Evolutionary conservation across 2,329 filamentous ascomycete genomes (phyloP).

Genomic region (Remersonia thermophila): DNA sequence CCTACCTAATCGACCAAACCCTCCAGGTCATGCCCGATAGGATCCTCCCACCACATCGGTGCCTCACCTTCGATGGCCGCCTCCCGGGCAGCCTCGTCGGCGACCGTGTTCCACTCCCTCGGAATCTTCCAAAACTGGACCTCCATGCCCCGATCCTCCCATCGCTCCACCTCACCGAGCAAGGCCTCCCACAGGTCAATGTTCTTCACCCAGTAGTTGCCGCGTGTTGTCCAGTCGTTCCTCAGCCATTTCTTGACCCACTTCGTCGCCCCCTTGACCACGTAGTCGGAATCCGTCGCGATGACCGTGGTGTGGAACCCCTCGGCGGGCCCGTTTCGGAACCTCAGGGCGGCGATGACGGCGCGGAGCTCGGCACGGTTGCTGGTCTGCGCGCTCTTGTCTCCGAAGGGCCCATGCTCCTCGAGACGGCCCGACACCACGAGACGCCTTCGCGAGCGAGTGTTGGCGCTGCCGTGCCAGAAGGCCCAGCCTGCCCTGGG

Average conservation of each 20-base stretch:
- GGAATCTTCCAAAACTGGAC: slow-evolving; percentile 38
- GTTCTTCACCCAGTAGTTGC: slow-evolving; percentile 31
- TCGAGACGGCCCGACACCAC: slow-evolving; percentile 25
- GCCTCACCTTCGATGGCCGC: too few relatives aligned
- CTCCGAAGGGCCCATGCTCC: slow-evolving; percentile 28
- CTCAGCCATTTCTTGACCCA: slow-evolving; percentile 31
- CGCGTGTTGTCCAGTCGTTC: slow-evolving; percentile 31
- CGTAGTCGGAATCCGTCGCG: slow-evolving; percentile 42
- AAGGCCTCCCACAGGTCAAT: slow-evolving; percentile 40
- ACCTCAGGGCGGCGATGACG: slow-evolving; percentile 36
- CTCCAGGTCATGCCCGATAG: too few relatives aligned
- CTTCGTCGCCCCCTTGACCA: slow-evolving; percentile 31
- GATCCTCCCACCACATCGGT: too few relatives aligned
- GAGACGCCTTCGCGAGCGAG: too few relatives aligned
- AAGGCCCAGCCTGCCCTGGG: too few relatives aligned
- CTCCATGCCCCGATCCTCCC: slow-evolving; percentile 18
- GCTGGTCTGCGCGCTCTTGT: slow-evolving; percentile 29
- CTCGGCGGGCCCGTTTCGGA: slow-evolving; percentile 31
- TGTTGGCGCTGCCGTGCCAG: too few relatives aligned
- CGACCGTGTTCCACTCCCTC: slow-evolving; percentile 28
- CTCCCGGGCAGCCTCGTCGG: slow-evolving; percentile 31
- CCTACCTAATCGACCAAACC: too few relatives aligned
- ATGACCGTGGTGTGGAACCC: slow-evolving; percentile 32
- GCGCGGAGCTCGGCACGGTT: slow-evolving; percentile 45
- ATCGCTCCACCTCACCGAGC: slow-evolving; percentile 27